Base-by-base conservation (phyloP, 1,284 basidiomycete genomes). In the Melampsora larici-populina region DNA sequence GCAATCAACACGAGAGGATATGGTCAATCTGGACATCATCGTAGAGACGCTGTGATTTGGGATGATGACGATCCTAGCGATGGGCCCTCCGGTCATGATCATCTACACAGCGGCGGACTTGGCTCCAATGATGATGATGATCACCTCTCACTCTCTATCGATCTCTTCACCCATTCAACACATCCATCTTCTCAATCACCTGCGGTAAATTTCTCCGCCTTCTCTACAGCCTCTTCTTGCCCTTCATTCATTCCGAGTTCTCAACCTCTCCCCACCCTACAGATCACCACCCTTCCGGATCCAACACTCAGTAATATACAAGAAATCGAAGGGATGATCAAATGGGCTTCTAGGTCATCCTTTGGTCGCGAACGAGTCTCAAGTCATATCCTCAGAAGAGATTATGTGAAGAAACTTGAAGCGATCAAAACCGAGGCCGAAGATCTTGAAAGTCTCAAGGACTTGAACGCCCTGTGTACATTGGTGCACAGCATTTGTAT, bases 401-500 rank as follows among this genome's bases (percentile, higher is more conserved):
- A 92, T 82, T 98, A 96, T 85, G 89, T 98, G 85, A 91, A 92
- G 82, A 88, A 89, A 71, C 86, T 98, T 80, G 90, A 94, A 80
- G 89, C 90, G 73, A 90, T 97, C 60, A 89, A 97, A 84, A 87
- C 89, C 78, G 89, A 90, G 81, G 94, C 96, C 31, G 96, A 99
- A 85, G 94, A 97, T 82, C 86, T 94, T 81, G 95, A 98, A 85
- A 92, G 89, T 81, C 82, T 99, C 79, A 89, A 91, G 58, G 92
- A 94, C 81, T 86, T 99, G 73, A 96, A 98, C 85, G 89, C 91
- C 4, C 85, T 99, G 64, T 98, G 93, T 85, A 90, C 88, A 80
- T 88, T 97, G 80, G 94, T 97, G 90, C 94, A 97, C 84, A 93
- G 92, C 15, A 96, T 99, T 82, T 86, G 94, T 97, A 84, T 84